phyloP scores from a whole-genome alignment of 176 grass and related monocot genomes.

The Secale cereale region DNA sequence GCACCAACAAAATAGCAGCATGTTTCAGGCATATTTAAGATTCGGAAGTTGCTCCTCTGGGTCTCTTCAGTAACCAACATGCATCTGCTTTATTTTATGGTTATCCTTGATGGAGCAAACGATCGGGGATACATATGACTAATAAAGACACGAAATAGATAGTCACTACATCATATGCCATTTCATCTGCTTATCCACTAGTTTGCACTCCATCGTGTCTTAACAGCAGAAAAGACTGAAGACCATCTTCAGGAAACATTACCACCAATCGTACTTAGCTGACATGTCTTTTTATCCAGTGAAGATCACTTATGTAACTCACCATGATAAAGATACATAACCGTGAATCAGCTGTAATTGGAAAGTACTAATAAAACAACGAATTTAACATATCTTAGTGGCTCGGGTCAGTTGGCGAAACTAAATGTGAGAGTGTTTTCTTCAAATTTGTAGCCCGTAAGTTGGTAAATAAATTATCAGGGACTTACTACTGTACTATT shows the following conservation, averaged over 20 bases:
- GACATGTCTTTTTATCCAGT: no score
- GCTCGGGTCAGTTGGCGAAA: neutral
- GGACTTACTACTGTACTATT: neutral
- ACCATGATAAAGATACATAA: neutral
- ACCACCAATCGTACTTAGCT: no score
- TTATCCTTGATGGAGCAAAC: neutral
- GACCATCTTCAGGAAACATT: no score
- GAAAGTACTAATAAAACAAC: neutral
- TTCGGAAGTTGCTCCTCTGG: neutral
- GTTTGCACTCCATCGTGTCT: neutral
- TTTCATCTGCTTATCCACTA: neutral
- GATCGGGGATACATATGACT: neutral
- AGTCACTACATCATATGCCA: neutral
- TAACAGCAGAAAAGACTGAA: neutral
- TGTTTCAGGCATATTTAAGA: conserved; percentile 17
- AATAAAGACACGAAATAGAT: neutral
- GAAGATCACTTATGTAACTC: neutral
- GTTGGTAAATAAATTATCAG: neutral
- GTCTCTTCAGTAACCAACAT: neutral
- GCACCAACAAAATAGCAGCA: neutral
- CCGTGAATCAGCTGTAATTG: neutral
- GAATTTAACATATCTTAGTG: neutral
- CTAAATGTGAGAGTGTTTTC: neutral
- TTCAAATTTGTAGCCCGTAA: neutral
- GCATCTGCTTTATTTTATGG: neutral